Percentiles rank a stretch among this genome's conserved stretches.
Evolutionary conservation across 352 stramenopile species (phyloP).

Genomic region (Phytophthora capsici): DNA sequence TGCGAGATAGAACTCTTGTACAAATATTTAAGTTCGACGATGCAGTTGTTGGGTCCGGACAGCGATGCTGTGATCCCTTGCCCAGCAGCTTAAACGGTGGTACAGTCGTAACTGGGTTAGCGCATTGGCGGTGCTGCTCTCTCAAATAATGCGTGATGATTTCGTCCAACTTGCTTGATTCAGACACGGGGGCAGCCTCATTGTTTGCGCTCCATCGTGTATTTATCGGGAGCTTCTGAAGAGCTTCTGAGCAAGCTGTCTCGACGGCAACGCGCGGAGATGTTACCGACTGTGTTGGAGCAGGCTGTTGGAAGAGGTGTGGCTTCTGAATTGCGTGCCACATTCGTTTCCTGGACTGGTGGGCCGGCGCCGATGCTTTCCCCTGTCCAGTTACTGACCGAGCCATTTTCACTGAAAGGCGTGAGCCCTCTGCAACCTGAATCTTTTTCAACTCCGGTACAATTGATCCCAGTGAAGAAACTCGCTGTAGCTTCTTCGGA

Average conservation of each 20-base stretch:
- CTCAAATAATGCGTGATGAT: constrained; percentile 90
- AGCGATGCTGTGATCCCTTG: constrained; percentile 64
- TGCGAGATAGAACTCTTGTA: constrained; percentile 58
- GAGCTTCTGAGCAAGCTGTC: constrained; percentile 22
- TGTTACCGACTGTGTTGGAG: constrained; percentile 20
- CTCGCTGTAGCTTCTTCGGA: constrained; percentile 38
- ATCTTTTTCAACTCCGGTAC: constrained; percentile 35
- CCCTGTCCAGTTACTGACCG: constrained; percentile 14
- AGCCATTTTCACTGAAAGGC: constrained; percentile 23
- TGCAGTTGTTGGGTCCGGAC: constrained; percentile 63
- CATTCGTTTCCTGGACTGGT: constrained; percentile 45
- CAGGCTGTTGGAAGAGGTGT: constrained; percentile 44
- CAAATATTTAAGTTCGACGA: constrained; percentile 73
- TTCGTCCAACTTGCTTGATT: constrained; percentile 68
- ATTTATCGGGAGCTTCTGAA: constrained; percentile 46
- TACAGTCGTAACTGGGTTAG: constrained; percentile 87
- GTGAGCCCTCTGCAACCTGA: constrained; percentile 19
- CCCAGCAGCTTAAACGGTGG: constrained; percentile 85
- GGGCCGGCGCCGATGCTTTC: constrained; percentile 11
- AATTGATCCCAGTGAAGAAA: constrained; percentile 41
- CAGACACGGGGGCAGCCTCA: constrained; percentile 9
- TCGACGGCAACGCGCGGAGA: constrained; percentile 26
- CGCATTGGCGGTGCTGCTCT: constrained; percentile 89
- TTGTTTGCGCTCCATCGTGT: constrained; percentile 36
- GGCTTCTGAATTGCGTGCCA: constrained; percentile 27